phyloP scores from a whole-genome alignment of 2,329 filamentous ascomycete species.

The Fusarium luffae region DNA sequence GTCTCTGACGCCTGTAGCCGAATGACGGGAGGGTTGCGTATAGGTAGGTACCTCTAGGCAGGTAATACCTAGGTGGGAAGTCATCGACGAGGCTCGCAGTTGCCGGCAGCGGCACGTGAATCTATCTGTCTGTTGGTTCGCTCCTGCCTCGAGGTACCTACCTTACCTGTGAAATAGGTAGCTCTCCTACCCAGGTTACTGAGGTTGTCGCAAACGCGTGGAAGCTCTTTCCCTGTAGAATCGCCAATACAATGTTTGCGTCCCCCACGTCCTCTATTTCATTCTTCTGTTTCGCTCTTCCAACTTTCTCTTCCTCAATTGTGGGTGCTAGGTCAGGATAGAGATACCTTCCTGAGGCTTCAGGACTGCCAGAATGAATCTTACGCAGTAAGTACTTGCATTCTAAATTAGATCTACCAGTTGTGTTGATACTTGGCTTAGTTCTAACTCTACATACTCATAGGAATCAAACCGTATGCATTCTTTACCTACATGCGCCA shows the following conservation, averaged over 20 bases:
- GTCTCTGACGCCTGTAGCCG: background rate
- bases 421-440: background rate
- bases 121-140: slow-evolving; percentile 22
- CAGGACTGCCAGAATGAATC: slow-evolving; percentile 16
- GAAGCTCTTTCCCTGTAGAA: background rate
- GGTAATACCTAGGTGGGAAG: background rate
- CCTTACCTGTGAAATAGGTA: slow-evolving; percentile 3
- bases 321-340: background rate
- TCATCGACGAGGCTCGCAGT: slow-evolving; percentile 3
- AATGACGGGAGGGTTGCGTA: background rate
- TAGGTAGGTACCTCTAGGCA: too few relatives aligned
- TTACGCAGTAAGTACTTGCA: slow-evolving; percentile 16
- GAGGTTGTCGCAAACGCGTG: background rate
- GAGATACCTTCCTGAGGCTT: background rate
- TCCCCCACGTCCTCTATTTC: background rate
- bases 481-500: background rate
- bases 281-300: background rate
- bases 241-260: background rate
- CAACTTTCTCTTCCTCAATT: background rate
- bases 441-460: background rate
- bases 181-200: background rate
- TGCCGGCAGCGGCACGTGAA: slow-evolving; percentile 34
- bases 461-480: slow-evolving; percentile 28
- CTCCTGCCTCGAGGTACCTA: background rate
- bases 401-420: background rate